Evolutionary conservation across 108 stramenopile genomes (phyloP), one percentile per base, ranked within the genome.

Genomic region (Craspedostauros australis): DNA sequence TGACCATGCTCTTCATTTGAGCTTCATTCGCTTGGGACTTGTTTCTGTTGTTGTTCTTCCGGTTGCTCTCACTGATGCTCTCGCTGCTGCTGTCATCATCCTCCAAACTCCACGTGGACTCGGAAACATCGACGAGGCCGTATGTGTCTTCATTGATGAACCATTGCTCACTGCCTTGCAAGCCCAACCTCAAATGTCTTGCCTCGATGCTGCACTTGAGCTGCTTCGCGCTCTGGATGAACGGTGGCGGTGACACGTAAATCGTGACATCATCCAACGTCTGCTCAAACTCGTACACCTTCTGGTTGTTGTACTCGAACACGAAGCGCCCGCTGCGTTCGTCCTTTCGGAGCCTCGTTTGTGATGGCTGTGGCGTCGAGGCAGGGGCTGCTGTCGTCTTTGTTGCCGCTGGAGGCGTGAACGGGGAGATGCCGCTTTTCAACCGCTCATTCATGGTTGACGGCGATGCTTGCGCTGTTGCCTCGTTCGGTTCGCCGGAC

Each of bases 251-350:
- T 5, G 32, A 21, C 23, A 78, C 53, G 31, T 69, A 78, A 32
- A 98, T 63, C 33, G 74, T 94, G 7, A 97, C 89, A 47, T 95
- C 79, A 30, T 96, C 88, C 60, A 98, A 62, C 0, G 76, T 74
- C 76, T 98, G 98, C 40, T 97, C 95, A 94, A 95, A 99, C 52
- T 96, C 93, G 64, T 97, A 99, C 0, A 99, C 57, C 21, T 69
- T 61, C 8, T 67, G 57, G 6, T 82, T 86, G 9, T 79, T 62
- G 59, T 73, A 80, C 48, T 79, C 51, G 64, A 82, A 90, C 21
- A 75, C 48, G 58, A 76, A 84, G 12, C 91, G 80, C 19, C 78
- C 75, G 9, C 64, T 64, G 12, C 47, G 65, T 14, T 62, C 26
- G 40, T 80, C 70, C 33, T 80, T 79, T 54, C 54, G 64, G 28